Percentiles rank a stretch among this genome's conserved stretches.
These are phyloP conservation scores for Symmetrospora coprosmae DNA, from an alignment of 768 basidiomycete genomes.

Conservation along the genomic window DNA sequence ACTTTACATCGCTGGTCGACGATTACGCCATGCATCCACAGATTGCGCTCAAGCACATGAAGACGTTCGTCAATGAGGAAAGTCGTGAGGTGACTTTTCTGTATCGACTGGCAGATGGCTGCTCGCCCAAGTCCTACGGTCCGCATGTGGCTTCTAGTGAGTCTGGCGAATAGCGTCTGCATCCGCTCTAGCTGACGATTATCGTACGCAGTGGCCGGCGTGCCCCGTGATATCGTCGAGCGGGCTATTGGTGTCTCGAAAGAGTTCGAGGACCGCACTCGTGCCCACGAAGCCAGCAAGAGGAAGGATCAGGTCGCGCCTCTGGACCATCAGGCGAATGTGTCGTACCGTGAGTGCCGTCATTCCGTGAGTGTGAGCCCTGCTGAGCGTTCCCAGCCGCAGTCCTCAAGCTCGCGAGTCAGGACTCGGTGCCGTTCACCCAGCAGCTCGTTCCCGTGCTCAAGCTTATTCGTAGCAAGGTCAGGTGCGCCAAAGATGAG, in stretches of 20 bases:
- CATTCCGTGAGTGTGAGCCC: too few relatives aligned
- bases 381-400: too few relatives aligned
- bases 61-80: slow-evolving; percentile 80
- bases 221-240: slow-evolving; percentile 52
- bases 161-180: too few relatives aligned
- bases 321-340: slow-evolving; percentile 74
- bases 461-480: too few relatives aligned
- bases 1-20: slow-evolving; percentile 88
- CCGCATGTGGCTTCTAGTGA: slow-evolving; percentile 69
- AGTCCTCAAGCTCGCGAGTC: too few relatives aligned
- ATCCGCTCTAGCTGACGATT: too few relatives aligned
- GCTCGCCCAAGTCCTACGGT: slow-evolving; percentile 76
- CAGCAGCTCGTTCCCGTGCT: too few relatives aligned
- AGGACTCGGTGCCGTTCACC: too few relatives aligned
- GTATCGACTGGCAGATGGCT: slow-evolving; percentile 61
- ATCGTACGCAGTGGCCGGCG: slow-evolving; percentile 57
- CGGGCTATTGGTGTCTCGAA: slow-evolving; percentile 76
- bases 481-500: too few relatives aligned
- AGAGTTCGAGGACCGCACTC: slow-evolving; percentile 68
- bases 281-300: slow-evolving; percentile 45
- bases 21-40: slow-evolving; percentile 49
- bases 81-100: slow-evolving; percentile 76
- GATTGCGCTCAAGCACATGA: slow-evolving; percentile 89
- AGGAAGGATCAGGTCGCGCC: slow-evolving; percentile 51
- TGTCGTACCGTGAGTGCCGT: slow-evolving; percentile 43